Percentiles rank a stretch among this genome's conserved stretches.
Conservation (phyloP, 495 filamentous ascomycete species). For the Tuber borchii region DNA sequence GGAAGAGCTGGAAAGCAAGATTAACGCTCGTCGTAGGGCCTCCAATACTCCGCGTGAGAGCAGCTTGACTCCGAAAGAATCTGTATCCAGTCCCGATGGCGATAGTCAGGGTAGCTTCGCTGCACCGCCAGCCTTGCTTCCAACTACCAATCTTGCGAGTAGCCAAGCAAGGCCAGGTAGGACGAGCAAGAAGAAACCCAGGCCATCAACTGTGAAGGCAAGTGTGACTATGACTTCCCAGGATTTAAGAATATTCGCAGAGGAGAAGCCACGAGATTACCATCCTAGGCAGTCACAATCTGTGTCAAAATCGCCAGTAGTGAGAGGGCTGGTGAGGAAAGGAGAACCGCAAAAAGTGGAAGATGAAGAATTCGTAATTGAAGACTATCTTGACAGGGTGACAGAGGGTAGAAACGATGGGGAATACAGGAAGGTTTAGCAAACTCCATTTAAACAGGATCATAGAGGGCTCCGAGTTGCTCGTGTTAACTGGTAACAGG, state of each 20-base stretch:
- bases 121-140: background rate
- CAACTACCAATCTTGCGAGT: background rate
- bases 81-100: background rate
- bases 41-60: background rate
- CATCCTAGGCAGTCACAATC: background rate
- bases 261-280: background rate
- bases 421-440: background rate
- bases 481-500: background rate
- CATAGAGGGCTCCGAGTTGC: background rate
- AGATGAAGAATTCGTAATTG: background rate
- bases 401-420: background rate
- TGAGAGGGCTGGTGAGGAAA: background rate
- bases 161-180: background rate
- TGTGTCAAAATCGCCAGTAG: background rate
- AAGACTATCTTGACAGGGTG: background rate
- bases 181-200: background rate
- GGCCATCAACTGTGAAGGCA: background rate
- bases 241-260: background rate
- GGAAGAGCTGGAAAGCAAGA: background rate
- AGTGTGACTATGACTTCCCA: background rate
- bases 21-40: background rate
- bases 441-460: background rate
- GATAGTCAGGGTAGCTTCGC: background rate
- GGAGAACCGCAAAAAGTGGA: background rate
- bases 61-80: background rate